Conservation (phyloP, 768 basidiomycete genomes). For the Udeniomyces megalosporus region DNA sequence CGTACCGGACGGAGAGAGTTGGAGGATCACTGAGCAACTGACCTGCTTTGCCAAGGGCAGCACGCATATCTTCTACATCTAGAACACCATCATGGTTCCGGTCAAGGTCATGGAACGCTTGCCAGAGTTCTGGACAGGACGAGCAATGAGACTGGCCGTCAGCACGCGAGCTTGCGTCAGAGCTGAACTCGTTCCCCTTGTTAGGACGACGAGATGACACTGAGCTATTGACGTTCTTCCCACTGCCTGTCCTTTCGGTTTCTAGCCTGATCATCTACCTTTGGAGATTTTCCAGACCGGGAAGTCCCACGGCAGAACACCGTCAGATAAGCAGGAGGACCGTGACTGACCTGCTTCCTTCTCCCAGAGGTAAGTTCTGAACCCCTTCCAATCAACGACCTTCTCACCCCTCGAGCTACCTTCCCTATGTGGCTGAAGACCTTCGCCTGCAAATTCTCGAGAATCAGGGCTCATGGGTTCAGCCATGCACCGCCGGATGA, state of each 20-base stretch:
- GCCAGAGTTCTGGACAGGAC: background rate
- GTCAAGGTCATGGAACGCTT: background rate
- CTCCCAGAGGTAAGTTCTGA: conserved; percentile 23
- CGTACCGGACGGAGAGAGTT: background rate
- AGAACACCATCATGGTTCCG: conserved; percentile 1
- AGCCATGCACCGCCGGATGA: conserved; percentile 35
- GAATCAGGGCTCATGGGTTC: conserved; percentile 24
- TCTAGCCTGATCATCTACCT: background rate
- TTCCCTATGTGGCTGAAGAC: conserved; percentile 19
- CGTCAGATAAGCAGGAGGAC: conserved; percentile 1
- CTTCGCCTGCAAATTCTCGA: conserved; percentile 13
- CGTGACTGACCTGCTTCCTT: conserved; percentile 11
- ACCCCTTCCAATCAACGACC: conserved; percentile 28
- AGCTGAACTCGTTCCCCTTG: no score
- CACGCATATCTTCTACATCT: background rate
- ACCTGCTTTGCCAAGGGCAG: conserved; percentile 15
- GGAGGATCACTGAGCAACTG: background rate
- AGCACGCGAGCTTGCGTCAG: no score
- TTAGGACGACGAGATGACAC: no score
- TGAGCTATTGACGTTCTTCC: no score
- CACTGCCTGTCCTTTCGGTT: background rate
- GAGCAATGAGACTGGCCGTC: conserved; percentile 34
- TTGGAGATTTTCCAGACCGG: no score
- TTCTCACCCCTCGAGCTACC: conserved; percentile 18
- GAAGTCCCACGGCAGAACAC: no score